Evolutionary conservation across 768 basidiomycete species (phyloP).

Genomic region (Gymnopilus junonius): DNA sequence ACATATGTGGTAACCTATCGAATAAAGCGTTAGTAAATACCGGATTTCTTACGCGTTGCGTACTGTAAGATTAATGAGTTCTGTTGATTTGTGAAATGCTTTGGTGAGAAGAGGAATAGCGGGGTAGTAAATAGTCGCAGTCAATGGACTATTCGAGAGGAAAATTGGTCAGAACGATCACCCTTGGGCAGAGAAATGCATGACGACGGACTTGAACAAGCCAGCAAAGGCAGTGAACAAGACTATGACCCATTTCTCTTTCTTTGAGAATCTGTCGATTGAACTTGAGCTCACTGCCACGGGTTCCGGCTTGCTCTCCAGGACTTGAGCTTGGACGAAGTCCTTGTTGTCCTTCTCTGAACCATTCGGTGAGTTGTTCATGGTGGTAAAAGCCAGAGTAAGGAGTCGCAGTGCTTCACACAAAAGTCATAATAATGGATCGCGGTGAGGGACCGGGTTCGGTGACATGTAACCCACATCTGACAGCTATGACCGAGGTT

Average conservation of each 20-base stretch:
- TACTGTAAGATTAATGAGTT: conserved; percentile 81
- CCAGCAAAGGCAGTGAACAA: conserved; percentile 57
- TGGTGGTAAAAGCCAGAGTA: conserved; percentile 7
- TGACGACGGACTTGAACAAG: conserved; percentile 58
- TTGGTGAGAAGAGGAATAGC: conserved; percentile 72
- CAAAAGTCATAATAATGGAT: background rate
- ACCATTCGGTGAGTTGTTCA: conserved; percentile 7
- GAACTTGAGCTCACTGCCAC: background rate
- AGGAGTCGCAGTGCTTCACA: background rate
- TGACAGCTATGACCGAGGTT: conserved; percentile 1
- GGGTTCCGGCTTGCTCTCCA: background rate
- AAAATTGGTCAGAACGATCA: background rate
- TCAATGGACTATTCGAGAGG: conserved; percentile 57
- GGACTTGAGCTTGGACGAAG: background rate
- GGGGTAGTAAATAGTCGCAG: conserved; percentile 80
- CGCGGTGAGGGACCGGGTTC: conserved; percentile 1
- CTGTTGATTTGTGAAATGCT: conserved; percentile 67
- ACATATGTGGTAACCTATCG: conserved; percentile 71
- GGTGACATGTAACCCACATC: background rate
- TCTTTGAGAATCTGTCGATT: conserved; percentile 39
- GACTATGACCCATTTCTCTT: conserved; percentile 75
- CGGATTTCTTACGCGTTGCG: background rate
- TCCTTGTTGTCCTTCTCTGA: conserved; percentile 1
- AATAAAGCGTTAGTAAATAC: background rate
- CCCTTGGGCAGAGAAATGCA: background rate